Base-by-base conservation (phyloP, 306 rosid species). In the Prunus dulcis region DNA sequence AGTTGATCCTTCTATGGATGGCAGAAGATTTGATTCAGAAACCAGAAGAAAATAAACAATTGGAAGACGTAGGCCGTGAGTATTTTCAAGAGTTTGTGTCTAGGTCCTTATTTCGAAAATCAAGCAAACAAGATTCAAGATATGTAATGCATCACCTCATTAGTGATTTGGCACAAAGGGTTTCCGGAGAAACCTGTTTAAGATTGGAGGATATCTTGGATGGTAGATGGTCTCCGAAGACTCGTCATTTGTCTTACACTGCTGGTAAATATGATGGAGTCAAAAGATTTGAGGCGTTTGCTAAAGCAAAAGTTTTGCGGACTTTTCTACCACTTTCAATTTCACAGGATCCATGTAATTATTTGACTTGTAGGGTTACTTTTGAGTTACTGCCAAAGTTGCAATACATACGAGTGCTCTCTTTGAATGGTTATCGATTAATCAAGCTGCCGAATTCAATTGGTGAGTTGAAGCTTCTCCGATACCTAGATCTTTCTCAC, bases 81-180 rank as follows among this genome's bases (percentile, higher is more conserved):
- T 83, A 63, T 43, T 83, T 71, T 38, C 13, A 55, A 41, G 55
- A 67, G 0, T 63, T 80, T 43, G 56, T 55, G 13, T 80, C 87
- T 8, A 73, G 77, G 28, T 77, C 78, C 10, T 69, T 84, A 28
- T 73, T 84, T 14, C 82, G 79, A 34, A 23, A 19, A 45, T 53
- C 57, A 9, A 45, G 20, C 11, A 30, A 23, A 2, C 19, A 2
- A 14, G 15, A 13, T 2, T 0, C 9, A 2, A 14, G 0, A 52
- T 81, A 70, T 75, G 71, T 45, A 11, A 71, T 80, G 74, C 82
- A 82, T 47, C 80, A 82, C n/a, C 75, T 82, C 12, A 25, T 82
- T 2, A 64, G 75, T 23, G 72, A 74, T 32, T 34, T 74, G 14
- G 82, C 79, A 0, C 28, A 10, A n/a, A 49, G 0, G 14, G 23